Evolutionary conservation across 345 rosid genomes (phyloP).

Genomic region (Hibiscus mutabilis): DNA sequence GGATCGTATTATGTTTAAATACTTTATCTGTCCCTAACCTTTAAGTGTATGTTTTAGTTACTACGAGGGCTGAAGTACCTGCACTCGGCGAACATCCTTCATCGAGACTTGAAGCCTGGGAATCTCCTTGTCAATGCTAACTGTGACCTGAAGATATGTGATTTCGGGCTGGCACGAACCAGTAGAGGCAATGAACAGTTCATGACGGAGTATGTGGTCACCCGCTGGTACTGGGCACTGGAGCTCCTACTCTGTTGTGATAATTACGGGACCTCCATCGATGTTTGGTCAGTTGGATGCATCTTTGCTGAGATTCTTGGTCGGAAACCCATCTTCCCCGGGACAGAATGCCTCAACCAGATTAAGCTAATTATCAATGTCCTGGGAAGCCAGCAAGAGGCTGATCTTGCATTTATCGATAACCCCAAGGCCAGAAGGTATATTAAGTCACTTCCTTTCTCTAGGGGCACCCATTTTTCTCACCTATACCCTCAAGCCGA

Average conservation of each 20-base stretch:
- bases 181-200: conserved; percentile 60
- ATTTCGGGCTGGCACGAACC: conserved; percentile 81
- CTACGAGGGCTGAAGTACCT: conserved; percentile 80
- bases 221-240: conserved; percentile 92
- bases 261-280: conserved; percentile 76
- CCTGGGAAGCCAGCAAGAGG: conserved; percentile 64
- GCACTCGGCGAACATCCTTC: conserved; percentile 88
- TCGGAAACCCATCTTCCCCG: conserved; percentile 75
- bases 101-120: conserved; percentile 85
- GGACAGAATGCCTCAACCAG: conserved; percentile 81
- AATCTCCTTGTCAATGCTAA: conserved; percentile 79
- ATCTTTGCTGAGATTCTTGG: conserved; percentile 89
- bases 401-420: conserved; percentile 69
- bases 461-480: conserved; percentile 46
- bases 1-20: neutral
- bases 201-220: conserved; percentile 87
- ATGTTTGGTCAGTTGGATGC: conserved; percentile 93
- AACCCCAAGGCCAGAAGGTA: conserved; percentile 57
- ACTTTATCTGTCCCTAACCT: conserved; percentile 12
- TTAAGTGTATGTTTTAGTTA: conserved; percentile 33
- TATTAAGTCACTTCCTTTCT: conserved; percentile 61
- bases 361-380: conserved; percentile 64
- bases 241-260: conserved; percentile 86
- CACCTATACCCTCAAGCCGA: conserved; percentile 61
- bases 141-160: conserved; percentile 77